Evolutionary conservation across 2,329 filamentous ascomycete genomes (phyloP).

Genomic region (Polytolypa hystricis): DNA sequence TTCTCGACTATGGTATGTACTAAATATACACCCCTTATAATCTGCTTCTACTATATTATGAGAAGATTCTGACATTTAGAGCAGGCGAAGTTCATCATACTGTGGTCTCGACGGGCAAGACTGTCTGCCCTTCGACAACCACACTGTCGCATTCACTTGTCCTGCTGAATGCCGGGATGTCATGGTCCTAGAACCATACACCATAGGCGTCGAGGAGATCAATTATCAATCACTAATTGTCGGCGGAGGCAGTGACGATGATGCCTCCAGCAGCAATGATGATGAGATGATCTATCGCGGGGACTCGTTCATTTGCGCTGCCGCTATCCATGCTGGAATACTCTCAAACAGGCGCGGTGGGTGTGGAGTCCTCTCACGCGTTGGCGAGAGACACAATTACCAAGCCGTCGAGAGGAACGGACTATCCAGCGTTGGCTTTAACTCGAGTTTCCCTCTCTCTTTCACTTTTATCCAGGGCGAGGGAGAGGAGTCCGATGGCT

Average conservation of each 20-base stretch:
- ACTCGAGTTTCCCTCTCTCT: conserved; percentile 47
- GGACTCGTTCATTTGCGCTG: conserved; percentile 51
- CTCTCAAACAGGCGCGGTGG: conserved; percentile 44
- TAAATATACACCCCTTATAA: too few relatives aligned
- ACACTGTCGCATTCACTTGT: conserved; percentile 43
- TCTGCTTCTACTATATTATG: too few relatives aligned
- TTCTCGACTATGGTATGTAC: conserved; percentile 35
- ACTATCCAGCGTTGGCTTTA: conserved; percentile 43
- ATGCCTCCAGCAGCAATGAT: conserved; percentile 25
- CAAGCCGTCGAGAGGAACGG: conserved; percentile 36
- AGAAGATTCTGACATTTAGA: conserved; percentile 4
- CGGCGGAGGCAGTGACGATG: conserved; percentile 40
- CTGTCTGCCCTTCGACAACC: conserved; percentile 1
- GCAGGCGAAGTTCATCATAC: conserved; percentile 19
- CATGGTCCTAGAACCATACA: conserved; percentile 44
- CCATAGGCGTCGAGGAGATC: conserved; percentile 44
- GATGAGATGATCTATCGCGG: conserved; percentile 43
- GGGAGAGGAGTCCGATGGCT: conserved; percentile 14
- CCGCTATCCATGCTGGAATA: conserved; percentile 50
- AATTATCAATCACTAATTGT: conserved; percentile 46
- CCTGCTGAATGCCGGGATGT: conserved; percentile 45
- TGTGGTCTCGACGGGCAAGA: conserved; percentile 5
- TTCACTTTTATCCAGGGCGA: conserved; percentile 41
- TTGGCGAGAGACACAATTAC: conserved; percentile 41
- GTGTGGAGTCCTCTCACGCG: conserved; percentile 44